Evolutionary conservation across 768 basidiomycete genomes (phyloP), one percentile per base, ranked within the genome.

Genomic region (Filobasidium floriforme): DNA sequence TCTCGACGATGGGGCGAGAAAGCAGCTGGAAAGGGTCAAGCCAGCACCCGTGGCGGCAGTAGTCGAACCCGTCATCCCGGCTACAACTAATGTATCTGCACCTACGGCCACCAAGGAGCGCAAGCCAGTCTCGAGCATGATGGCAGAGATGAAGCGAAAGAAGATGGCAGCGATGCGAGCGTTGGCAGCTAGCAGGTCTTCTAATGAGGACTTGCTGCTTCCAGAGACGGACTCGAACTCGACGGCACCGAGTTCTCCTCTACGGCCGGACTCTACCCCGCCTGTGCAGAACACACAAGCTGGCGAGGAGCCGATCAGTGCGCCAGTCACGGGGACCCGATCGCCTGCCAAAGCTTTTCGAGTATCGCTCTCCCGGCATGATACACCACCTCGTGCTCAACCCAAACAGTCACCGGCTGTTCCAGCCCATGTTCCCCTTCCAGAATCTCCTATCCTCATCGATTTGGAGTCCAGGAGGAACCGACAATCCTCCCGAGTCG

Each of bases 21-120:
- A 89, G 79, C 88, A 91, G 77, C 79, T 98, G 40, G 91, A 96
- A 75, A 93, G 88, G 79, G 85, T 81, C 1, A 90, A 90, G 70
- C 90, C 91, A 19, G 44, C 59, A 1, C 22, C 22, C 26, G 12
- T 7, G 18, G 24, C 2, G 24, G 19, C 37, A 37, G 10, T 10
- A 18, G n/a, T 24, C 12, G 11, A 57, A 19, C 29, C 14, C 22
- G 63, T 6, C 15, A 26, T 41, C 24, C 40, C 19, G 1, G 46
- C 11, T 7, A 11, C 40, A 32, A 26, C 41, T 22, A 22, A 9
- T 44, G 22, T 3, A 32, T 24, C 61, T 15, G n/a, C 24, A 19
- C 29, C 60, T 26, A 1, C 60, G 41, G 44, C 37, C 5, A 15
- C 1, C 44, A 29, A 51, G 57, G 64, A n/a, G 24, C 64, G 37